Base-by-base conservation (phyloP, 768 basidiomycete species). In the Crucibulum laeve region DNA sequence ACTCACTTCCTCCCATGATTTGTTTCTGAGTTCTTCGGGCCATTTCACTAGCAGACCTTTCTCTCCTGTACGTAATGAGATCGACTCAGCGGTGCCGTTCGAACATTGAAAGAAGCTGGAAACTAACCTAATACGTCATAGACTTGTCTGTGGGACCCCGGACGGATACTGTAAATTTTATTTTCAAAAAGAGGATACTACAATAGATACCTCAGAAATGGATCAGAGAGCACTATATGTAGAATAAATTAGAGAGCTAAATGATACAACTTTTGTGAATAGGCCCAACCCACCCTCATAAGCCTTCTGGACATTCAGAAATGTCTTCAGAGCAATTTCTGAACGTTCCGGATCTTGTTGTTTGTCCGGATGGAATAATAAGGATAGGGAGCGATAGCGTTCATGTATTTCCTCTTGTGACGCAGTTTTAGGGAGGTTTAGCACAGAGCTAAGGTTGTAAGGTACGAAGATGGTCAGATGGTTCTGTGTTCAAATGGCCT, bases 331-430 rank as follows among this genome's bases (percentile, higher is more conserved):
- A 0, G 91, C 88, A 1, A 77, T 71, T 38, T 65, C 71, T 55
- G 77, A 80, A 46, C 71, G 62, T 14, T 59, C 59, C 41, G 77
- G 74, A 54, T 80, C 77, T 17, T 69, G 73, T 46, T 91, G 87
- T 56, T 84, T 85, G 72, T 95, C 91, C 0, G 91, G 91, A 53
- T 95, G 91, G 50, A 87, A 90, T 15, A 84, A 65, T 22, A 91
- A 73, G 3, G 90, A 91, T 21, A 92, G 61, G 4, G 77, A 58
- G 32, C 77, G 70, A 59, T 91, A 87, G 25, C 82, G 72, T 44
- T 90, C 87, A 38, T 87, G 73, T 46, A 92, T 83, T 54, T 91
- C 86, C 38, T 67, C 65, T 45, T 77, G 73, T 1, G 81, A 77
- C 0, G 87, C 86, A 4, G 74, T 70, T 39, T 62, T 71, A 13